Evolutionary conservation across 805 yeast species (phyloP).

Genomic region (Alloascoidea africana): DNA sequence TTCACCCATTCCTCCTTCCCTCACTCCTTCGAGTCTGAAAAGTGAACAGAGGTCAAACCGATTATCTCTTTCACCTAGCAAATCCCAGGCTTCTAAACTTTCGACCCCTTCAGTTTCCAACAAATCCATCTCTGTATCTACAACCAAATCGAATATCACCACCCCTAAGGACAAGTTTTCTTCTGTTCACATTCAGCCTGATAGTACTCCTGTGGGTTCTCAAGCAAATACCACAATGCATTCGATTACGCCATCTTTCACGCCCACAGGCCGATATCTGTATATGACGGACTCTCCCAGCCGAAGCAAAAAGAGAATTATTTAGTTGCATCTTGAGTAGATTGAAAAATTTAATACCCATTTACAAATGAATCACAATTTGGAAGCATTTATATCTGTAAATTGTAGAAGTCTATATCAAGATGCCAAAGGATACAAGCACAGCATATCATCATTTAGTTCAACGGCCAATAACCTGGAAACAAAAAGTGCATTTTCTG

Average conservation of each 20-base stretch:
- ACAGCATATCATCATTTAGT: conserved; percentile 5
- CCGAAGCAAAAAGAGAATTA: background rate
- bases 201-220: background rate
- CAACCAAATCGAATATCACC: background rate
- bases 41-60: too few species aligned
- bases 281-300: conserved; percentile 8
- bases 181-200: background rate
- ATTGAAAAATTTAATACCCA: too few species aligned
- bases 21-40: background rate
- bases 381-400: too few species aligned
- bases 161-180: background rate
- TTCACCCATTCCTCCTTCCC: background rate
- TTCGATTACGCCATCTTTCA: conserved; percentile 5
- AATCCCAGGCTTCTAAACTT: background rate
- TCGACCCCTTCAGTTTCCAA: background rate
- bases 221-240: too few species aligned
- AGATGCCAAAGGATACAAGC: too few species aligned
- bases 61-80: background rate
- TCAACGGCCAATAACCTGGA: conserved; percentile 77
- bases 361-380: too few species aligned
- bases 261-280: conserved; percentile 9
- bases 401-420: too few species aligned
- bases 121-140: too few species aligned
- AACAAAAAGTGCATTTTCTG: conserved; percentile 75
- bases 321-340: too few species aligned